A percentile compares a stretch with the other conserved stretches of the same genome.
Conservation (phyloP, 352 stramenopile genomes). For the Pythium pyrilobum region DNA sequence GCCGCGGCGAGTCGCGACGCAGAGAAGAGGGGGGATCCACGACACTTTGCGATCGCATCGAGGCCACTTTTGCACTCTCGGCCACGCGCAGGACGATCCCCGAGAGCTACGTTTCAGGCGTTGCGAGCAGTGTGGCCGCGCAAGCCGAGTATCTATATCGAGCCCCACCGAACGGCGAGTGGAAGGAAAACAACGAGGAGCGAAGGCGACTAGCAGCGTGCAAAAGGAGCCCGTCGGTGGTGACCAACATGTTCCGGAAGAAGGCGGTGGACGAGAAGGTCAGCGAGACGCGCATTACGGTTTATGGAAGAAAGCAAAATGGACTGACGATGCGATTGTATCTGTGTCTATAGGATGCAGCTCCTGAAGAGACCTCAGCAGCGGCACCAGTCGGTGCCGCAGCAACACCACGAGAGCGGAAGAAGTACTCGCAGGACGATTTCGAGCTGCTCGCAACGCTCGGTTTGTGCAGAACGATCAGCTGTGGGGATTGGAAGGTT, state of each 20-base stretch:
- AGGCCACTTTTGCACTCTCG: background rate
- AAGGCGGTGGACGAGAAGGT: constrained; percentile 38
- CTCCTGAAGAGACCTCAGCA: constrained; percentile 48
- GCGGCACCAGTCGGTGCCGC: constrained; percentile 28
- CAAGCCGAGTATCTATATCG: constrained; percentile 2
- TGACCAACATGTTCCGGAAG: constrained; percentile 33
- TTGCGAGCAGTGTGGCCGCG: background rate
- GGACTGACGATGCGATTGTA: background rate
- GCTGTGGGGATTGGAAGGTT: too few relatives aligned
- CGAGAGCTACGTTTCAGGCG: too few relatives aligned
- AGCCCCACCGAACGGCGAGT: background rate
- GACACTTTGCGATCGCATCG: background rate
- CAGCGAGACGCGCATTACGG: background rate
- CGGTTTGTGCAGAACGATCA: constrained; percentile 14
- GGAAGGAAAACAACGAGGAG: too few relatives aligned
- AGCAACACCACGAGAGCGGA: constrained; percentile 22
- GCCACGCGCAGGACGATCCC: background rate
- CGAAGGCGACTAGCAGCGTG: too few relatives aligned
- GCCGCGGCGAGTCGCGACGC: background rate
- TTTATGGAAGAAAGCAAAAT: constrained; percentile 10
- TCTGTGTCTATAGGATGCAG: constrained; percentile 21
- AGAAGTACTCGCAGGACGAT: constrained; percentile 48
- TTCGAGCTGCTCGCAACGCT: constrained; percentile 80
- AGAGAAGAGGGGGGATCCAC: constrained; percentile 1
- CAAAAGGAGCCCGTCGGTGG: too few relatives aligned